Base-by-base conservation (phyloP, 495 filamentous ascomycete genomes). In the Amniculicola lignicola region DNA sequence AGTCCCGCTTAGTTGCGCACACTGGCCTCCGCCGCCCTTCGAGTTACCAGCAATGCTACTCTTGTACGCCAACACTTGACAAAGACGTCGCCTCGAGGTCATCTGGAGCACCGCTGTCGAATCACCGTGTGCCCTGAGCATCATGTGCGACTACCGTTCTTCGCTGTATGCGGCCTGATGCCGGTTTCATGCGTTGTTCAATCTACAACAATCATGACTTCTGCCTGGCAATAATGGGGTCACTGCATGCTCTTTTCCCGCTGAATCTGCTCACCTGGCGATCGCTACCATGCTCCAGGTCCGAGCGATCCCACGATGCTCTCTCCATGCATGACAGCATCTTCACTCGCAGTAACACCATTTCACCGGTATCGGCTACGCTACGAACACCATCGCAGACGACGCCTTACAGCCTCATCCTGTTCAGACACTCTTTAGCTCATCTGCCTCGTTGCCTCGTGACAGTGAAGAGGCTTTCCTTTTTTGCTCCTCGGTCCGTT, bases 111-210 rank as follows among this genome's bases (percentile, higher is more conserved):
- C 15, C 23, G 27, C 48, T n/a, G 52, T 36, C 62, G 53, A 65
- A 65, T 65, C 62, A 51, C 58, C 41, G 35, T 24, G 48, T 57
- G 6, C 47, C 49, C 54, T 48, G 39, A 47, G 57, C 54, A 61
- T 65, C 62, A 65, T 57, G 62, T 65, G 62, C 56, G 28, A 64
- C 61, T 42, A 22, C 28, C 23, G 50, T 16, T 29, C 19, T 44
- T 44, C 43, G 36, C 48, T 55, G 4, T 18, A 48, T 43, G 51
- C 62, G 49, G 51, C 57, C 36, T 61, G 56, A 64, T 60, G 57
- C 51, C 46, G 62, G 62, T 61, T 61, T 64, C 61, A 65, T 65
- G 62, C 45, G 62, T 61, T 65, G 62, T 65, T 61, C 62, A 65
- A 56, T 45, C 53, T 57, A 39, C 61, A 38, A 57, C 10, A 59